Evolutionary conservation across 2,329 filamentous ascomycete genomes (phyloP).

Genomic region (Colletotrichum filicis): DNA sequence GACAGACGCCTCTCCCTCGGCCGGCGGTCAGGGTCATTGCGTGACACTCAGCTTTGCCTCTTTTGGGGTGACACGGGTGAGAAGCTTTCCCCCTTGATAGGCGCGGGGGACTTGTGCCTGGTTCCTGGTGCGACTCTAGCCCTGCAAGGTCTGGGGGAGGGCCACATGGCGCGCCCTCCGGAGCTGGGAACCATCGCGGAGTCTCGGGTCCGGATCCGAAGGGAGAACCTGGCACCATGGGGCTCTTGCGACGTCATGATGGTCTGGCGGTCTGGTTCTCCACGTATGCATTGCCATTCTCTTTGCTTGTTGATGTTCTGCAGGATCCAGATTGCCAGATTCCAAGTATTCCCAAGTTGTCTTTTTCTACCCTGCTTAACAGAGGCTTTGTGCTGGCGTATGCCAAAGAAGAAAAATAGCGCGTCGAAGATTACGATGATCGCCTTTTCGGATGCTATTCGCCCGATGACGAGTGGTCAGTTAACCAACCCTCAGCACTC

Average conservation of each 20-base stretch:
- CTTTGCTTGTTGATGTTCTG: background rate
- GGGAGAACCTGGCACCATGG: background rate
- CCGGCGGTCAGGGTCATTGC: conserved; percentile 18
- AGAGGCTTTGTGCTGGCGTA: too few species aligned
- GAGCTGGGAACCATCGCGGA: background rate
- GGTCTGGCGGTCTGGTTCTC: background rate
- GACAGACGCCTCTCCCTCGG: background rate
- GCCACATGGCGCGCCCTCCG: background rate
- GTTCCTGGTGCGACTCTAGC: conserved; percentile 15
- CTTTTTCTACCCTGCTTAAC: background rate
- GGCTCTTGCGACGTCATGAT: conserved; percentile 11
- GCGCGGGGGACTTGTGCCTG: background rate
- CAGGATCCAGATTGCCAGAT: background rate
- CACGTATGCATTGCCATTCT: background rate
- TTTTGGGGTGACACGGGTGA: background rate
- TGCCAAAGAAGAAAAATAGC: too few species aligned
- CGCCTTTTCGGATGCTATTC: too few species aligned
- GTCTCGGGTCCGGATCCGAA: conserved; percentile 20
- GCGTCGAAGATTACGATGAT: too few species aligned
- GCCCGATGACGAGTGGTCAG: too few species aligned
- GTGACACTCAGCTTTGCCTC: conserved; percentile 2
- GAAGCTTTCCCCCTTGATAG: background rate
- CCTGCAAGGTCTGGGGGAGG: background rate
- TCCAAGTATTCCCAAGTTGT: background rate
- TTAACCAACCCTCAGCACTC: too few species aligned